Evolutionary conservation across 306 rosid species (phyloP), one percentile per base, ranked within the genome.

Genomic region (Cicer judaicum): DNA sequence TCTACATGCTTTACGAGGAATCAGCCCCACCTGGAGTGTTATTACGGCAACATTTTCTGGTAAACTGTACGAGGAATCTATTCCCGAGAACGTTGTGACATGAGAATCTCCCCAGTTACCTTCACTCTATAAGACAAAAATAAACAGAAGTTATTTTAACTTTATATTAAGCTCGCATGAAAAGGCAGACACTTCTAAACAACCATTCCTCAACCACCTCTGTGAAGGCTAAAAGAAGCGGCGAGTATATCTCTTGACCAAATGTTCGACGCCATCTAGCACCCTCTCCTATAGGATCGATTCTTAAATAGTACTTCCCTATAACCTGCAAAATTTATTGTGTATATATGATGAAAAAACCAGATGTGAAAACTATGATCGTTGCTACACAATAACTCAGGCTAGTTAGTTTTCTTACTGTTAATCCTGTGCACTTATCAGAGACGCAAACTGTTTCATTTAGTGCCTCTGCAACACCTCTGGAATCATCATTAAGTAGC

Each of bases 201-300:
- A 72, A 12, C 29, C 42, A 46, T 40, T 77, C 74, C 50, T 66
- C 78, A 64, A 87, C 88, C 85, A 88, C 89, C 80, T 90, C 89
- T 38, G 96, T 41, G 84, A 94, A 92, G 66, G 97, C 99, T 70
- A 94, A 75, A 60, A 94, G 96, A 36, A 94, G 84, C 0, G 99
- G 97, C 1, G 96, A 90, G 84, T 82, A 94, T 77, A 90, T 88
- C 88, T 94, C 95, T 81, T 94, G 99, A 70, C 97, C 99, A 78
- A 86, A 81, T 52, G 93, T 77, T 47, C 99, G 93, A 74, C 97
- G 95, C 99, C 99, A 94, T 78, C 84, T 90, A n/a, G 93, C 91
- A 72, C 99, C 97, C 72, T 90, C 91, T 79, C 95, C 96, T 11
- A 80, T 46, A 29, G 87, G 92, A 59, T 94, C 99, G 5, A 94